Evolutionary conservation across 2,329 filamentous ascomycete genomes (phyloP), one percentile per base, ranked within the genome.

Genomic region (Fusarium verrucosum): DNA sequence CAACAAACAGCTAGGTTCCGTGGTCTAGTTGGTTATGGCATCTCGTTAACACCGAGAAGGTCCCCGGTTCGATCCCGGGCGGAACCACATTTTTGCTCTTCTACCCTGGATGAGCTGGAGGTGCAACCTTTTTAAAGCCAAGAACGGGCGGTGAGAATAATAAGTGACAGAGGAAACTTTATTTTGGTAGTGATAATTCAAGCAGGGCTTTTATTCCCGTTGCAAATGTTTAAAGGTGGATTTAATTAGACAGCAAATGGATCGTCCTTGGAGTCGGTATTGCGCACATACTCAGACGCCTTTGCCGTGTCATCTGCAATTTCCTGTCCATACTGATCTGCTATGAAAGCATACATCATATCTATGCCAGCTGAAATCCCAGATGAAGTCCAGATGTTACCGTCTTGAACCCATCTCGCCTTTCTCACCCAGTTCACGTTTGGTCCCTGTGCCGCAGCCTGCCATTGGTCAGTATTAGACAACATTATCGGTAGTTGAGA

Each of bases 401-500:
- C 86, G 70, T 88, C 85, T 0, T 76, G 76, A 0, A 87, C 83
- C 87, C 87, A 89, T 41, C 87, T 78, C 10, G 87, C 87, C 38
- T 79, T 77, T 0, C 77, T 72, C 16, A 85, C 74, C 87, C 87
- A 90, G 0, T 81, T 73, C 1, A 86, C 82, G 0, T 79, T 75
- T 0, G 79, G 75, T 0, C 82, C 77, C 16, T 78, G 70, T 0
- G 74, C 69, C 9, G 74, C 77, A 3, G 82, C 74, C 75, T 76
- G 4, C 4, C 4, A 9, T 9, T 6, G 19, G 11, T 62, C n/a
- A 71, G 50, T 10, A 1, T 4, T 9, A 10, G n/a, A n/a, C n/a
- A 5, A 1, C 5, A 0, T 22, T 0, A 1, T 6, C 13, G 2
- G 1, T 11, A 7, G 5, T 26, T 5, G 1, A 19, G 7, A 20